These are phyloP conservation scores for Paramecium caudatum DNA, from an alignment of 73 alveolate genomes.

Conservation along the genomic window DNA sequence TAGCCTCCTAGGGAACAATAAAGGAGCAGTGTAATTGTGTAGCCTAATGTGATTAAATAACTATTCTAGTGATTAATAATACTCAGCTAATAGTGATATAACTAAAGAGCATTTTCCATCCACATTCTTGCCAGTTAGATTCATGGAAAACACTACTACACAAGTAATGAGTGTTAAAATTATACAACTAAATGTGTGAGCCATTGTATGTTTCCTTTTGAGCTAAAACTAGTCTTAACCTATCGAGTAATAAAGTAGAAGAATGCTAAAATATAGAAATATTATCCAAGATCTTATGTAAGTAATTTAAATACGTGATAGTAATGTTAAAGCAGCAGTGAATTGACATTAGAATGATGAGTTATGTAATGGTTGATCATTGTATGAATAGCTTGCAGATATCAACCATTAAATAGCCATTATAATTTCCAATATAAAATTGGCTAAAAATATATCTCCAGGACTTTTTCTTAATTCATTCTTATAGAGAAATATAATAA, in stretches of 20 bases:
- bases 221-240: slow-evolving; percentile 42
- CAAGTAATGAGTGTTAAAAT: background rate
- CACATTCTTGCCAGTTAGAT: slow-evolving; percentile 42
- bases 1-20: slow-evolving; percentile 9
- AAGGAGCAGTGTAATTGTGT: background rate
- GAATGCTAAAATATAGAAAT: slow-evolving; percentile 28
- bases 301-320: background rate
- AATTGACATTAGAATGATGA: background rate
- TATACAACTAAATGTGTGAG: slow-evolving; percentile 11
- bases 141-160: slow-evolving; percentile 15
- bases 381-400: background rate
- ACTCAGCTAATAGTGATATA: slow-evolving; percentile 30
- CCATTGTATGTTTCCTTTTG: background rate
- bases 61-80: background rate
- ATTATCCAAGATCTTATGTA: slow-evolving; percentile 4
- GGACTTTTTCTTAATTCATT: slow-evolving; percentile 49
- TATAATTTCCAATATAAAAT: slow-evolving; percentile 32
- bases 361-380: background rate
- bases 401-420: slow-evolving; percentile 26
- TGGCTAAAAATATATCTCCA: slow-evolving; percentile 54
- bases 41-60: slow-evolving; percentile 27
- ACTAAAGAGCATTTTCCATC: slow-evolving; percentile 45
- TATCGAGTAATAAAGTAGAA: slow-evolving; percentile 8
- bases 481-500: background rate
- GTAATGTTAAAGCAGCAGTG: background rate